Evolutionary conservation across 345 rosid genomes (phyloP), one percentile per base, ranked within the genome.

Genomic region (Acer yangbiense): DNA sequence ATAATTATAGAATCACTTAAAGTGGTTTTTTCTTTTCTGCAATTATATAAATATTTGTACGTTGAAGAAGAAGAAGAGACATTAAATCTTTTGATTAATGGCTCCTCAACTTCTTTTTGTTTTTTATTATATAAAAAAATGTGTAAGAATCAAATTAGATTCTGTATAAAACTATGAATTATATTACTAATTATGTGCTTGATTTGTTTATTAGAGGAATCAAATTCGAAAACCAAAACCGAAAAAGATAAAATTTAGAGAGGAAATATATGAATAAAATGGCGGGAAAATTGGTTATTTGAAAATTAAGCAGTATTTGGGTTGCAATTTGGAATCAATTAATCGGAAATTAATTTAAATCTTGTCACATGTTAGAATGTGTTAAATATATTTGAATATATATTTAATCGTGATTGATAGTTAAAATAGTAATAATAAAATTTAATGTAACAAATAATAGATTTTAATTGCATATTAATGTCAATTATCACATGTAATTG

Each of bases 1-100:
- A 64, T 39, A 41, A 41, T 73, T 43, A 41, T 41, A 76, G 78
- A 65, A 72, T 48, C 88, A 25, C 74, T 6, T 74, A n/a, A 44
- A 64, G 63, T 66, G 75, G 64, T 72, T 20, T 69, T 16, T 43
- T 43, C 46, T 43, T 43, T 43, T 25, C 20, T 39, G 46, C 20
- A 72, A 23, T 43, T 43, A 43, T 43, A 43, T 43, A 43, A 9
- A 21, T 71, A 32, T 75, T 18, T 79, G 39, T 17, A n/a, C 76
- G 39, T 65, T 60, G 29, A 64, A 78, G 79, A 68, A 75, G 29
- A 64, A 78, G 79, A 68, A 75, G 72, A 41, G 82, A 46, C 29
- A 75, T 64, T 25, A 55, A 79, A 29, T 48, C 27, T 61, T 61
- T 64, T 29, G 65, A 60, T 58, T 44, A 46, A 57, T 46, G 7